A percentile compares a stretch with the other conserved stretches of the same genome.
Conservation (phyloP, 2,329 filamentous ascomycete species). For the Stagonosporopsis vannaccii region DNA sequence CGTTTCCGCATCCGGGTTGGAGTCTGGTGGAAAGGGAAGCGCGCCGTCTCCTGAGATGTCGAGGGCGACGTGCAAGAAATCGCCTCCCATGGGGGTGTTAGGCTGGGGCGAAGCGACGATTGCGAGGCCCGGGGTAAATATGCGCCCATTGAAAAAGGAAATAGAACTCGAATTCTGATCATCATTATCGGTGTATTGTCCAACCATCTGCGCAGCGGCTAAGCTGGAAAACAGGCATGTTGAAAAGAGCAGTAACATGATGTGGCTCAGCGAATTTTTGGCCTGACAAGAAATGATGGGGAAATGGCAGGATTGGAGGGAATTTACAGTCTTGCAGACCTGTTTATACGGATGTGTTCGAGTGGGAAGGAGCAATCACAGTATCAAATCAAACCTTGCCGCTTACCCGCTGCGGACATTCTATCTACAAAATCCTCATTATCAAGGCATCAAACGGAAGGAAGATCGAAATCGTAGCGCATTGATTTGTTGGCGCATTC, state of each 20-base stretch:
- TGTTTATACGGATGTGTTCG: constrained; percentile 36
- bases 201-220: constrained; percentile 40
- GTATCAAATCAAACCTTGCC: constrained; percentile 16
- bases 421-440: not conserved
- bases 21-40: constrained; percentile 65
- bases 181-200: constrained; percentile 28
- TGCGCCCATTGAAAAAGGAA: constrained; percentile 68
- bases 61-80: constrained; percentile 68
- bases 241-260: constrained; percentile 26
- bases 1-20: constrained; percentile 60
- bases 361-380: constrained; percentile 25
- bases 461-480: not conserved
- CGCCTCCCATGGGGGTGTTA: constrained; percentile 49
- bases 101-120: constrained; percentile 65
- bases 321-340: constrained; percentile 39
- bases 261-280: not conserved
- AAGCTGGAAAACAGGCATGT: constrained; percentile 28
- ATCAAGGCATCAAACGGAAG: not conserved
- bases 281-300: constrained; percentile 2
- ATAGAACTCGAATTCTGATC: constrained; percentile 52
- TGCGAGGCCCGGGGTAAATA: constrained; percentile 73
- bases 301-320: not conserved
- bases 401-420: constrained; percentile 1
- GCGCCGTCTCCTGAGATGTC: constrained; percentile 72
- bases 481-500: not conserved